These are phyloP conservation scores for Haemoproteus tartakovskyi DNA, from an alignment of 169 alveolate species.

Conservation along the genomic window DNA sequence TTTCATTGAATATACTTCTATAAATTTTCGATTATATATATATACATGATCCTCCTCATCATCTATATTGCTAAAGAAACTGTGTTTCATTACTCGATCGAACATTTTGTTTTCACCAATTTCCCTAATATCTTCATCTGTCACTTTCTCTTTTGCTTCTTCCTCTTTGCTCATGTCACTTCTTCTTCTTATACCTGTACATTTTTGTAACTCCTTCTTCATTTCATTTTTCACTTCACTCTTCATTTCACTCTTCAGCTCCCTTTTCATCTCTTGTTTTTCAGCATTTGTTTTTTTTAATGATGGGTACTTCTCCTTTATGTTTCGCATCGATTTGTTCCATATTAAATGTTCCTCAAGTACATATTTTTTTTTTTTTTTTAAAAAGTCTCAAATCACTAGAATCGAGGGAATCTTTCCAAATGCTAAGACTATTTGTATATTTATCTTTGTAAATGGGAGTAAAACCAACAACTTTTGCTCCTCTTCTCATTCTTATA, in stretches of 20 bases:
- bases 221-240: not conserved
- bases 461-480: conserved; percentile 39
- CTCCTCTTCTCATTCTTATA: conserved; percentile 72
- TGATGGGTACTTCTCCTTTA: too few species aligned
- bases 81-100: conserved; percentile 24
- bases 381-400: conserved; percentile 35
- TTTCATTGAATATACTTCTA: conserved; percentile 35
- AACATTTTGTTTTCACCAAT: not conserved
- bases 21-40: conserved; percentile 29
- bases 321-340: conserved; percentile 51
- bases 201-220: not conserved
- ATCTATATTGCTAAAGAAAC: conserved; percentile 35
- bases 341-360: conserved; percentile 45
- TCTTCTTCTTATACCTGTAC: not conserved
- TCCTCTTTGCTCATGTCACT: not conserved
- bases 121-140: not conserved
- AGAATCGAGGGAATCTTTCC: conserved; percentile 30
- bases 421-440: conserved; percentile 27
- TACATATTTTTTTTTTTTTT: conserved; percentile 12
- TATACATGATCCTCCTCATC: conserved; percentile 43
- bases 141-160: not conserved
- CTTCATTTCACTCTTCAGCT: too few species aligned
- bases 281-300: too few species aligned
- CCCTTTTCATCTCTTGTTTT: too few species aligned
- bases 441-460: conserved; percentile 40